These are phyloP conservation scores for Kwoniella bestiolae DNA, from an alignment of 768 basidiomycete species.

Conservation along the genomic window DNA sequence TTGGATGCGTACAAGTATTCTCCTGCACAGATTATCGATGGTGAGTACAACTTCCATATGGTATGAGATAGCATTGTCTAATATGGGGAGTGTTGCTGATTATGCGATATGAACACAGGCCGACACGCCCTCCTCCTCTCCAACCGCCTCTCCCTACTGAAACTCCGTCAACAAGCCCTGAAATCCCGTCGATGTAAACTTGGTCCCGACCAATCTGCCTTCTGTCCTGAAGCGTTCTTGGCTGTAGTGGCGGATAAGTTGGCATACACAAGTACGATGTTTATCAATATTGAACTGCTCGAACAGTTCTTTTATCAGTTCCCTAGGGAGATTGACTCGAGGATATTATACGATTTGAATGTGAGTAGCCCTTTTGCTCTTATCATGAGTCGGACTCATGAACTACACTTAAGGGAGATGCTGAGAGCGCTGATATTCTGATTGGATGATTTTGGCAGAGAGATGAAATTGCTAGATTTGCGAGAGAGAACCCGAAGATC, in stretches of 20 bases:
- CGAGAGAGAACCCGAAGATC: conserved; percentile 91
- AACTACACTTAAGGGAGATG: too few relatives aligned
- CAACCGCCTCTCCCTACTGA: conserved; percentile 79
- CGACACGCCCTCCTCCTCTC: conserved; percentile 88
- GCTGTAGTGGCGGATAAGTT: conserved; percentile 96
- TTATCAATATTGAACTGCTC: conserved; percentile 96
- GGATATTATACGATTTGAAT: conserved; percentile 90
- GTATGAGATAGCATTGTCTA: background rate
- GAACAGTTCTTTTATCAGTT: conserved; percentile 99
- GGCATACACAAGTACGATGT: conserved; percentile 93
- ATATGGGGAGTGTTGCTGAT: background rate
- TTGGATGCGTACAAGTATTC: conserved; percentile 86
- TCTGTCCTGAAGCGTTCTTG: conserved; percentile 97
- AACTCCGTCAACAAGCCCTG: conserved; percentile 80
- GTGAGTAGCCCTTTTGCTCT: too few relatives aligned
- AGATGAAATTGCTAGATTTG: conserved; percentile 85
- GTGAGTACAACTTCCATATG: conserved; percentile 61
- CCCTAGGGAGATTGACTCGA: conserved; percentile 94
- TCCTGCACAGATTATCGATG: conserved; percentile 87
- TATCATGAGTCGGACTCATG: too few relatives aligned
- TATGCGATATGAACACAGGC: conserved; percentile 61
- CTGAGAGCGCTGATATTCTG: background rate
- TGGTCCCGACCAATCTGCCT: conserved; percentile 82
- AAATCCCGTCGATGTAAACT: conserved; percentile 85
- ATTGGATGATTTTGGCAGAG: conserved; percentile 58